A percentile compares a stretch with the other conserved stretches of the same genome.
Evolutionary conservation across 805 yeast genomes (phyloP).

Genomic region (Saccharomycopsis fibuligera): DNA sequence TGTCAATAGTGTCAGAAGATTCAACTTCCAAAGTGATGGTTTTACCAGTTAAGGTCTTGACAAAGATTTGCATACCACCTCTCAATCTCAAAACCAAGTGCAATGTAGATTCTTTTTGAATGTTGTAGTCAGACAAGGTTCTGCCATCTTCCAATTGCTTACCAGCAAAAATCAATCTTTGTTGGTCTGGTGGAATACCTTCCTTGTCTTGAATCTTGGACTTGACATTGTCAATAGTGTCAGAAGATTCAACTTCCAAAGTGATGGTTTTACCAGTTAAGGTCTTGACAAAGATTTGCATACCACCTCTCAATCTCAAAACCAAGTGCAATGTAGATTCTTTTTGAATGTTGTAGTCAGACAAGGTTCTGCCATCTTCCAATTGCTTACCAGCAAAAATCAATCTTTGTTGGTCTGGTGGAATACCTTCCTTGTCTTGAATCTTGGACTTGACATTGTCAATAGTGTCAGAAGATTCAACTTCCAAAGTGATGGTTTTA

Average conservation of each 20-base stretch:
- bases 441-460: slow-evolving; percentile 98
- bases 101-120: slow-evolving; percentile 98
- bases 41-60: slow-evolving; percentile 99
- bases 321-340: slow-evolving; percentile 97
- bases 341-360: slow-evolving; percentile 99
- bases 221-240: slow-evolving; percentile 95
- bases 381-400: slow-evolving; percentile 99
- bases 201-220: slow-evolving; percentile 95
- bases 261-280: slow-evolving; percentile 99
- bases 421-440: slow-evolving; percentile 99
- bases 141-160: slow-evolving; percentile 96
- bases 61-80: slow-evolving; percentile 98
- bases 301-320: slow-evolving; percentile 94
- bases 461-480: slow-evolving; percentile 97
- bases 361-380: slow-evolving; percentile 97
- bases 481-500: slow-evolving; percentile 96
- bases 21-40: slow-evolving; percentile 97
- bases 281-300: slow-evolving; percentile 79
- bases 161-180: slow-evolving; percentile 95
- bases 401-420: slow-evolving; percentile 99
- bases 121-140: slow-evolving; percentile 96
- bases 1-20: slow-evolving; percentile 96
- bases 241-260: slow-evolving; percentile 95
- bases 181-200: slow-evolving; percentile 98
- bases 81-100: slow-evolving; percentile 95